Evolutionary conservation across 2,329 filamentous ascomycete genomes (phyloP).

Genomic region (Aureobasidium sp.): DNA sequence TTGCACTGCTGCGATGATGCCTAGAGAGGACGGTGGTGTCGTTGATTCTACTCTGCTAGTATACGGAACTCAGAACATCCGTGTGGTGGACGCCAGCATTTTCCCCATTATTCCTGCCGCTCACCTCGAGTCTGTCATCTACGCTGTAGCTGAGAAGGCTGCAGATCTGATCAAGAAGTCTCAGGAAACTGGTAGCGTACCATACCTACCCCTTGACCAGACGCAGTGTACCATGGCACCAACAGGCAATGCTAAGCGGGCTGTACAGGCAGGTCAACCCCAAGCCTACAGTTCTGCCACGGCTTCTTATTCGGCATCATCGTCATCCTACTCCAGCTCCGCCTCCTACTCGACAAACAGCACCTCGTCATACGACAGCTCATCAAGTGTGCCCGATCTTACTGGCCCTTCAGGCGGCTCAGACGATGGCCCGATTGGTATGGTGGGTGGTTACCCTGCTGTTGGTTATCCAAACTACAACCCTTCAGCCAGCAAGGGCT

Average conservation of each 20-base stretch:
- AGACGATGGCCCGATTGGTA: background rate
- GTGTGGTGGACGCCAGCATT: slow-evolving; percentile 36
- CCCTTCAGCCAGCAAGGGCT: slow-evolving; percentile 2
- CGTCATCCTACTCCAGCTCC: background rate
- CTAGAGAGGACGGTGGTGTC: slow-evolving; percentile 38
- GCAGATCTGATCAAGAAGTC: slow-evolving; percentile 17
- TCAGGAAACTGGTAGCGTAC: background rate
- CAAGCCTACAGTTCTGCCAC: background rate
- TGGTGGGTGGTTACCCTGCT: slow-evolving; percentile 6
- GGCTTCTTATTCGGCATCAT: background rate
- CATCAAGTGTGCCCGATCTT: background rate
- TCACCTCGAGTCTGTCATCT: slow-evolving; percentile 17
- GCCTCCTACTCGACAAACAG: background rate
- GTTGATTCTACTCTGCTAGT: slow-evolving; percentile 35
- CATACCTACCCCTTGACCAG: slow-evolving; percentile 10
- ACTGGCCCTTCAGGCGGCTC: background rate
- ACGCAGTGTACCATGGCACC: slow-evolving; percentile 12
- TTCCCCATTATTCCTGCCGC: slow-evolving; percentile 32
- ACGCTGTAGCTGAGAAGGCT: slow-evolving; percentile 18
- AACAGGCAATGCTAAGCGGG: background rate
- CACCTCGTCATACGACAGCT: background rate
- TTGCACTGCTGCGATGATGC: slow-evolving; percentile 41
- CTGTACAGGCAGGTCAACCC: background rate
- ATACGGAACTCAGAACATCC: slow-evolving; percentile 32
- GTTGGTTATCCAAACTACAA: slow-evolving; percentile 16